Conservation (phyloP, 169 alveolate species). For the Theileria parva region DNA sequence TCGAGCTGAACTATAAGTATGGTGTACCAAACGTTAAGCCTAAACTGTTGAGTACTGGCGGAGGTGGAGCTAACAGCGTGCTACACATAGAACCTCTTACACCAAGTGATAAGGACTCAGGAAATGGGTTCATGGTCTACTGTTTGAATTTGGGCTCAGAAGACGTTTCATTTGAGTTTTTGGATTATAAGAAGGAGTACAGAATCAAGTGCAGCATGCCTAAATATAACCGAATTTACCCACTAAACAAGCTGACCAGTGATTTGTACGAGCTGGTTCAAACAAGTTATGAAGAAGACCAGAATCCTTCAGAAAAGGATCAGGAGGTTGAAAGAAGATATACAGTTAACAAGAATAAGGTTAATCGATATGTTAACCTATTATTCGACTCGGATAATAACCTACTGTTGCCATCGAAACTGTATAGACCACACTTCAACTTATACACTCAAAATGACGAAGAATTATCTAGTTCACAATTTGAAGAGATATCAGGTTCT, state of each 20-base stretch:
- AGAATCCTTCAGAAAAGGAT: neutral
- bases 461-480: neutral
- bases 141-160: neutral
- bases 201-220: slow-evolving; percentile 15
- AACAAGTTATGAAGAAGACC: neutral
- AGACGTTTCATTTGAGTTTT: neutral
- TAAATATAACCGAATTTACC: slow-evolving; percentile 7
- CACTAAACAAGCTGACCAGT: neutral
- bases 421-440: neutral
- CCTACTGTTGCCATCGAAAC: neutral
- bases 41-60: neutral
- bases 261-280: slow-evolving; percentile 7
- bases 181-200: neutral
- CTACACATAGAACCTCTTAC: neutral
- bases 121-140: slow-evolving; percentile 4
- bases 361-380: neutral
- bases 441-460: neutral
- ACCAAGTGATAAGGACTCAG: neutral
- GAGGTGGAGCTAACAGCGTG: neutral
- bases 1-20: neutral
- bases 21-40: neutral
- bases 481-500: neutral
- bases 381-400: neutral
- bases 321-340: neutral
- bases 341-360: neutral